Conservation (phyloP, 306 rosid genomes). For the Cicer pinnatifidum region DNA sequence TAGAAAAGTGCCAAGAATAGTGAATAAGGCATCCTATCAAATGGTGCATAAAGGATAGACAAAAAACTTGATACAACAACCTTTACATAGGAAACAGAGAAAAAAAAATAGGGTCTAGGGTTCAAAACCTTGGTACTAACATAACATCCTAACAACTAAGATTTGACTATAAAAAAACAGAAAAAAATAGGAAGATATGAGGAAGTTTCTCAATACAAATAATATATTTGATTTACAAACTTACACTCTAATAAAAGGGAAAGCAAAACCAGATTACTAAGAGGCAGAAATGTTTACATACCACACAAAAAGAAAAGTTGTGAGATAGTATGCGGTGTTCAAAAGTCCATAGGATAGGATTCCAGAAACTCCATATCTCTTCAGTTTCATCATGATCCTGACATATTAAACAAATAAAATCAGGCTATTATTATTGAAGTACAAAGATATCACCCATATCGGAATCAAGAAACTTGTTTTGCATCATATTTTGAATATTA, state of each 20-base stretch:
- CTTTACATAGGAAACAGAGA: constrained; percentile 4
- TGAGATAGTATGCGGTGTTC: constrained; percentile 84
- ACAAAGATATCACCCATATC: not conserved
- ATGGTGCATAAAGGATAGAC: not conserved
- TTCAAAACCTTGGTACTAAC: too few relatives aligned
- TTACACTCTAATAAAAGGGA: constrained; percentile 4
- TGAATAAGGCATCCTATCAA: constrained; percentile 12
- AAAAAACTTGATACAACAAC: constrained; percentile 6
- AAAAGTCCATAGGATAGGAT: constrained; percentile 80
- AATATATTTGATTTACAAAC: not conserved
- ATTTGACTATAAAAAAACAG: too few relatives aligned
- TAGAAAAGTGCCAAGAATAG: constrained; percentile 17
- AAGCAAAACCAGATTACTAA: constrained; percentile 9
- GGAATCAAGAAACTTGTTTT: constrained; percentile 32
- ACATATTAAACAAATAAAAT: constrained; percentile 47
- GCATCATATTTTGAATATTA: constrained; percentile 13
- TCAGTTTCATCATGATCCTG: constrained; percentile 68
- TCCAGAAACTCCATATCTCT: constrained; percentile 83
- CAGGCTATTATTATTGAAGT: constrained; percentile 25
- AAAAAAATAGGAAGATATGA: too few relatives aligned
- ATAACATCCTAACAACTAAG: too few relatives aligned
- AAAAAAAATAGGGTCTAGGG: not conserved
- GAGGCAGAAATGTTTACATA: constrained; percentile 46
- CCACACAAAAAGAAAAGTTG: constrained; percentile 88
- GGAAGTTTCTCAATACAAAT: not conserved